Percentiles rank a stretch among this genome's conserved stretches.
Conservation (phyloP, 208 protist species). For the Acanthamoeba healyi region DNA sequence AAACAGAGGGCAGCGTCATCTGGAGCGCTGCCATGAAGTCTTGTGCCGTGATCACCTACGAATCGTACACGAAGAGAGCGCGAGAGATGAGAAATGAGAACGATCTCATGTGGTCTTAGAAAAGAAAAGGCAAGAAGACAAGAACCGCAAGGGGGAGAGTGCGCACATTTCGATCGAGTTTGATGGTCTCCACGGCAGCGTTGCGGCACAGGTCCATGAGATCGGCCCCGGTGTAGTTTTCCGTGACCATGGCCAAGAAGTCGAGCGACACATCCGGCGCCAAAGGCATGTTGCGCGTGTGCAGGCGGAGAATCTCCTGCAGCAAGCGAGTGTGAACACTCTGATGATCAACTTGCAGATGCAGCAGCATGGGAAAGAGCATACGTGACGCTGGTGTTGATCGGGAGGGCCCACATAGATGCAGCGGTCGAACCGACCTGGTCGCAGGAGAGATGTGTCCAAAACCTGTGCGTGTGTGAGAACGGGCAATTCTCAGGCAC, state of each 20-base stretch:
- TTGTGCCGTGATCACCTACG: neutral
- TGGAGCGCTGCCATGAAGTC: slow-evolving; percentile 2
- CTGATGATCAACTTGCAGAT: too few species aligned
- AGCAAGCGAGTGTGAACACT: neutral
- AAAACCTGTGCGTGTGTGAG: neutral
- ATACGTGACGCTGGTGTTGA: neutral
- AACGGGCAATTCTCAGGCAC: too few species aligned
- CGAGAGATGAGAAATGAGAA: too few species aligned
- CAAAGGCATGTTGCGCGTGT: neutral
- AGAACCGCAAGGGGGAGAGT: too few species aligned
- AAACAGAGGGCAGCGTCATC: neutral
- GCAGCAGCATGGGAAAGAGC: too few species aligned
- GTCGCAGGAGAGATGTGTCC: neutral
- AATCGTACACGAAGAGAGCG: too few species aligned
- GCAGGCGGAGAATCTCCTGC: slow-evolving; percentile 12
- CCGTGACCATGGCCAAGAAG: neutral
- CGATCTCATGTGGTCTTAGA: too few species aligned
- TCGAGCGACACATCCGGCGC: neutral
- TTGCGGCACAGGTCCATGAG: slow-evolving; percentile 52
- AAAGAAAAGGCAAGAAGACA: neutral
- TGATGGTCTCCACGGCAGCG: slow-evolving; percentile 40
- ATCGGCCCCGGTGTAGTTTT: slow-evolving; percentile 26
- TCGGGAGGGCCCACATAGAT: slow-evolving; percentile 62
- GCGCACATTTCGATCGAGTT: neutral
- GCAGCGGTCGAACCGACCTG: slow-evolving; percentile 42